Percentiles rank a stretch among this genome's conserved stretches.
phyloP scores from a whole-genome alignment of 2,329 filamentous ascomycete species.

The Aspergillus eucalypticola region DNA sequence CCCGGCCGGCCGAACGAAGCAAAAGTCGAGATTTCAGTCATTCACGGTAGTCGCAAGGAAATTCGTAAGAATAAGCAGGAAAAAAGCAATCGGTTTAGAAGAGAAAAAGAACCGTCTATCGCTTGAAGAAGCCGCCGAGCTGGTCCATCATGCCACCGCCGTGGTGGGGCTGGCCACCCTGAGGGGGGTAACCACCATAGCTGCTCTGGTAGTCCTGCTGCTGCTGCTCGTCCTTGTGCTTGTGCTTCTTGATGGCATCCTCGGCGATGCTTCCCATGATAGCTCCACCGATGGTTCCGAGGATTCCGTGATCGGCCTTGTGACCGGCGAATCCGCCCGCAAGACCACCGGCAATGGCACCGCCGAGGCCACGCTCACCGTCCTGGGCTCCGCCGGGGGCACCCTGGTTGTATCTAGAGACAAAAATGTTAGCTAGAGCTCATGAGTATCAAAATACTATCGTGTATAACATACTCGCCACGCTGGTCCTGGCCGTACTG shows the following conservation, averaged over 20 bases:
- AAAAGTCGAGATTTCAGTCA: conserved; percentile 21
- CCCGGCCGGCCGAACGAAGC: conserved; percentile 18
- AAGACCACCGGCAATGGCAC: conserved; percentile 49
- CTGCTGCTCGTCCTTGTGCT: conserved; percentile 37
- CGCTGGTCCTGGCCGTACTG: conserved; percentile 21
- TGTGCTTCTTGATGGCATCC: conserved; percentile 48
- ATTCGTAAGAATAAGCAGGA: conserved; percentile 2
- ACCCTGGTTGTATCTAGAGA: conserved; percentile 27
- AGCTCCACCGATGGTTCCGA: conserved; percentile 51
- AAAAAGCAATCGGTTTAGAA: conserved; percentile 10
- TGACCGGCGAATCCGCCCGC: conserved; percentile 50
- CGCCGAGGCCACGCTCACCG: conserved; percentile 49
- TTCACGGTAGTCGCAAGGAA: conserved; percentile 10
- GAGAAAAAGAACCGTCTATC: conserved; percentile 25
- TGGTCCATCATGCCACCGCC: conserved; percentile 33
- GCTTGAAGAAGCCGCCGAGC: conserved; percentile 42
- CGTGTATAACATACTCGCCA: conserved; percentile 23
- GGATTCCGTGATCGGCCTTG: conserved; percentile 51
- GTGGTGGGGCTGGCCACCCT: conserved; percentile 20
- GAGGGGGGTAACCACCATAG: conserved; percentile 17
- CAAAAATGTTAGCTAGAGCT: neutral
- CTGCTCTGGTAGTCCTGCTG: conserved; percentile 20
- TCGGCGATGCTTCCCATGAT: conserved; percentile 49
- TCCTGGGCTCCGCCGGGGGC: conserved; percentile 44
- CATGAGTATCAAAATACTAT: neutral